Percentiles rank a stretch among this genome's conserved stretches.
Conservation (phyloP, 2,329 filamentous ascomycete genomes). For the Aspergillus oerlinghausenensis region DNA sequence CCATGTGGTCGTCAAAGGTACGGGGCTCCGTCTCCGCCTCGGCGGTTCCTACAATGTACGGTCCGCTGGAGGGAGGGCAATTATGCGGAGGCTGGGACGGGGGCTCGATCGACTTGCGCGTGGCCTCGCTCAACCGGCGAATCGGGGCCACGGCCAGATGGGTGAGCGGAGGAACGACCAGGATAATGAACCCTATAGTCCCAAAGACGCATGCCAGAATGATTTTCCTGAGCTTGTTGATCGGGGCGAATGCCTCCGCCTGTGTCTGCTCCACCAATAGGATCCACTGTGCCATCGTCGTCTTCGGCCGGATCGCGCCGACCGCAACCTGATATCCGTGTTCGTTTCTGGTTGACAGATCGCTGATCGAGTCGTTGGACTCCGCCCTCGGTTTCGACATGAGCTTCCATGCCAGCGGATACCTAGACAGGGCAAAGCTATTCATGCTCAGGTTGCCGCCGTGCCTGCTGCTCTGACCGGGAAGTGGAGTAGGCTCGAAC, state of each 20-base stretch:
- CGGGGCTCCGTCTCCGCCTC: background rate
- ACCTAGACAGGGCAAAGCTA: slow-evolving; percentile 58
- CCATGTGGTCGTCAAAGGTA: slow-evolving; percentile 1
- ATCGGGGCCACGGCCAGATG: slow-evolving; percentile 81
- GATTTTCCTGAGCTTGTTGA: slow-evolving; percentile 70
- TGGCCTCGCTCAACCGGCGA: slow-evolving; percentile 67
- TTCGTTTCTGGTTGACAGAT: slow-evolving; percentile 69
- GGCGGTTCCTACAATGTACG: background rate
- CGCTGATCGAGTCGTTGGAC: slow-evolving; percentile 64
- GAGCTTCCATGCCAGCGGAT: slow-evolving; percentile 58
- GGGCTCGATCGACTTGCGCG: slow-evolving; percentile 66
- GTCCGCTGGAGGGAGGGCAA: background rate
- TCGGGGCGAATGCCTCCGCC: slow-evolving; percentile 70
- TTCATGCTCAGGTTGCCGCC: slow-evolving; percentile 29
- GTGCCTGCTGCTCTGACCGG: slow-evolving; percentile 24
- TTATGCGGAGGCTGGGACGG: slow-evolving; percentile 28
- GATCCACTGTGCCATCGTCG: slow-evolving; percentile 71
- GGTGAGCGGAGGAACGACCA: slow-evolving; percentile 72
- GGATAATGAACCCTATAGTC: slow-evolving; percentile 66
- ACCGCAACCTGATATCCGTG: slow-evolving; percentile 65
- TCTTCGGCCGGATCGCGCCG: slow-evolving; percentile 70
- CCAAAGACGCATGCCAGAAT: slow-evolving; percentile 82
- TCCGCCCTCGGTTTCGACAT: slow-evolving; percentile 49
- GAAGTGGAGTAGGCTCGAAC: slow-evolving; percentile 51
- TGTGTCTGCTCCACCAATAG: slow-evolving; percentile 73